Base-by-base conservation (phyloP, 2,329 filamentous ascomycete genomes). In the Acephala macrosclerotiorum region DNA sequence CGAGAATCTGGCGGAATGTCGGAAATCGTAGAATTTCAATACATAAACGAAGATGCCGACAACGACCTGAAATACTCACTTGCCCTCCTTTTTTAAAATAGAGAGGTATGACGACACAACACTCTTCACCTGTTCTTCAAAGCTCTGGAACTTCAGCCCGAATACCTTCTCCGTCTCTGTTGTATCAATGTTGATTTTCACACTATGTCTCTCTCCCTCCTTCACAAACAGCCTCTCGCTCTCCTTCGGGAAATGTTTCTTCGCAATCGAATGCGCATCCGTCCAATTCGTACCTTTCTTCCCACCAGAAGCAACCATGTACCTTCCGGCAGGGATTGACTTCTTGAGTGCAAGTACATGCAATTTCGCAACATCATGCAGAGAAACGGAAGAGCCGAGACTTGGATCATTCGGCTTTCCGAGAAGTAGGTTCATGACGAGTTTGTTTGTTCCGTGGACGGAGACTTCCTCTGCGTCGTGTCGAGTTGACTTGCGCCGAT, bases 101-200 rank as follows among this genome's bases (percentile, higher is more conserved):
- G 29, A n/a, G 2, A 57, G 20, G 20, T 57, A 57, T 3, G n/a
- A 20, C n/a, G 35, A 35, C 8, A 57, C 55, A 38, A 40, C 35
- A 25, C 20, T n/a, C 55, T 36, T 38, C 14, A 57, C 55, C 55
- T 57, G 55, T 6, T 57, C 55, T 9, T 57, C 55, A 18, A 29
- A 57, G 29, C 20, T 26, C 20, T 40, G 55, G 25, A 57, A 57
- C 4, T n/a, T 57, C 14, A 57, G n/a, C 2, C 55, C 55, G 22
- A 38, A 57, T 7, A 33, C 33, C 33, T 57, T 57, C 20, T 57
- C 35, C 3, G 55, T 57, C 55, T 57, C 36, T 9, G n/a, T 16
- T 4, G 33, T n/a, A 57, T 57, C 55, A 5, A 57, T 14, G 7
- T 38, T 38, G 33, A 57, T 57, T n/a, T 35, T 35, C 18, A 57